phyloP scores from a whole-genome alignment of 352 stramenopile genomes.

The Phytopythium aichiense region DNA sequence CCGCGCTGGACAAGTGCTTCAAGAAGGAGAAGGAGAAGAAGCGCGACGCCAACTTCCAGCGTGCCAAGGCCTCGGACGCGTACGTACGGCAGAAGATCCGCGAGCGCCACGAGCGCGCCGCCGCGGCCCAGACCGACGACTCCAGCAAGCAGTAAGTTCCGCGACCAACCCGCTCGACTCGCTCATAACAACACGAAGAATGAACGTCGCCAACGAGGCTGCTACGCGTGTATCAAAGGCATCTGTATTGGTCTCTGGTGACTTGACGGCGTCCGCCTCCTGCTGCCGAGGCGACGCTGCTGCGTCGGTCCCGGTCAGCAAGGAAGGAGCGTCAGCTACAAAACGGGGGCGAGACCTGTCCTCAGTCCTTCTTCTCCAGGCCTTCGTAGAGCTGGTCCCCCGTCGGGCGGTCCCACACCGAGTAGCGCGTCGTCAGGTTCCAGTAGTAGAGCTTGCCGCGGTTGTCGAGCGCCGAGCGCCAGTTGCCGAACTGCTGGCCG shows the following conservation, averaged over 20 bases:
- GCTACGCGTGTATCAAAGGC: slow-evolving; percentile 1
- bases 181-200: background rate
- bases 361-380: slow-evolving; percentile 27
- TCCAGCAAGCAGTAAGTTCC: background rate
- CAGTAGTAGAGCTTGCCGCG: slow-evolving; percentile 87
- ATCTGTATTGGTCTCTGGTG: slow-evolving; percentile 2
- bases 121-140: slow-evolving; percentile 15
- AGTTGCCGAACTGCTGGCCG: slow-evolving; percentile 81
- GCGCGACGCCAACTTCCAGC: slow-evolving; percentile 60
- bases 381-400: slow-evolving; percentile 56
- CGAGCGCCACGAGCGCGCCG: slow-evolving; percentile 50
- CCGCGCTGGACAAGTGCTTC: slow-evolving; percentile 78
- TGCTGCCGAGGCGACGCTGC: background rate
- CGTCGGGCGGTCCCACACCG: slow-evolving; percentile 69
- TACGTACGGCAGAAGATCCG: slow-evolving; percentile 78
- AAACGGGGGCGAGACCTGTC: background rate
- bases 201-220: background rate
- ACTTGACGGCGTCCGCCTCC: background rate
- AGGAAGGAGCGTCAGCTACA: background rate
- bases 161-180: background rate
- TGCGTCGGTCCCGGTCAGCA: background rate
- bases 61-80: slow-evolving; percentile 57
- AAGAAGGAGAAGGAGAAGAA: slow-evolving; percentile 61
- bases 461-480: slow-evolving; percentile 80
- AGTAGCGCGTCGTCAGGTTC: slow-evolving; percentile 82